These are phyloP conservation scores for Lentinula sp. DNA, from an alignment of 768 basidiomycete species.

Conservation along the genomic window DNA sequence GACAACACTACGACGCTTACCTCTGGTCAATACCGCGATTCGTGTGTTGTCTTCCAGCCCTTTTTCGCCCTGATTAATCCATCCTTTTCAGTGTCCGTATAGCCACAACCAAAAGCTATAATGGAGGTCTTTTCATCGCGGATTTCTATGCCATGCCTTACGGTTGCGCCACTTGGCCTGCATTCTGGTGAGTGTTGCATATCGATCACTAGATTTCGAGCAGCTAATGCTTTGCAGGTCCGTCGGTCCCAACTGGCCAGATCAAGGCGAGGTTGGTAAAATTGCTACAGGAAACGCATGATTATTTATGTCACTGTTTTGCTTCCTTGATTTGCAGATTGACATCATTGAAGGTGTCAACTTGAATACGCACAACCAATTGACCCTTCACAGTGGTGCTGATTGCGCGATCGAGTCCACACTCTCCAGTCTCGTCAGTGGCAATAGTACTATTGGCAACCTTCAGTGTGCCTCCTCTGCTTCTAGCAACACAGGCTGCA, in stretches of 20 bases:
- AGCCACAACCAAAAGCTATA: constrained; percentile 34
- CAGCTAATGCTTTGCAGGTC: not conserved
- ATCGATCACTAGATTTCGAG: not conserved
- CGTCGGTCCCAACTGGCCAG: constrained; percentile 9
- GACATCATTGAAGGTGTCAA: constrained; percentile 48
- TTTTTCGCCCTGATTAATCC: constrained; percentile 15
- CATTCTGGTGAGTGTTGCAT: constrained; percentile 17
- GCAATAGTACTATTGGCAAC: not conserved
- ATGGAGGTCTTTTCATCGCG: constrained; percentile 44
- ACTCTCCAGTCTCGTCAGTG: not conserved
- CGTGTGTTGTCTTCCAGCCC: constrained; percentile 10
- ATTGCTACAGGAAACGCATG: not conserved
- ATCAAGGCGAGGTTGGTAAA: not conserved
- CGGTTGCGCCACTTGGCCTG: constrained; percentile 51
- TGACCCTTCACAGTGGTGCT: not conserved
- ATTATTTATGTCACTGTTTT: constrained; percentile 21
- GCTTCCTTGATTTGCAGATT: not conserved
- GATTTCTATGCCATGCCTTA: constrained; percentile 45
- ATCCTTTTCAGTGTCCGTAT: constrained; percentile 32
- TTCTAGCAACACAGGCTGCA: constrained; percentile 43
- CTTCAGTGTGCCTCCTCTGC: not conserved
- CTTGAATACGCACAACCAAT: constrained; percentile 32
- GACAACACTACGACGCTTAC: constrained; percentile 32
- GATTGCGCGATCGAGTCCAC: not conserved
- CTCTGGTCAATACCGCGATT: constrained; percentile 34